phyloP scores from a whole-genome alignment of 2,329 filamentous ascomycete species.

The Alternaria alternata region DNA sequence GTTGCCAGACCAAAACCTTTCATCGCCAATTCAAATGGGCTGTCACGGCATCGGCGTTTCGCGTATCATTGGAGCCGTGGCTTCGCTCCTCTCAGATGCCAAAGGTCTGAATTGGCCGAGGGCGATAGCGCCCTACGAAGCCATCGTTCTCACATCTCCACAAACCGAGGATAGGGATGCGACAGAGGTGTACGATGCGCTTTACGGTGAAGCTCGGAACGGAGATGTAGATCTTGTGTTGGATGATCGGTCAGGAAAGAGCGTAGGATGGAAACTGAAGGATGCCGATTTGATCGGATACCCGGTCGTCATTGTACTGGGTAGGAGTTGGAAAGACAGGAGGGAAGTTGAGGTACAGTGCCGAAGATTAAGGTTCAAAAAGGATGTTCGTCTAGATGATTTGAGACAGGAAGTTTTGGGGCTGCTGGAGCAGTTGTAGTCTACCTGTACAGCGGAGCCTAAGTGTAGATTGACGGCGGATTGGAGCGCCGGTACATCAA shows the following conservation, averaged over 20 bases:
- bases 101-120: conserved; percentile 85
- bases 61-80: conserved; percentile 85
- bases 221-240: conserved; percentile 39
- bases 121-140: conserved; percentile 84
- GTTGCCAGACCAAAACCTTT: conserved; percentile 49
- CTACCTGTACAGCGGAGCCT: background rate
- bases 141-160: conserved; percentile 67
- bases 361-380: conserved; percentile 69
- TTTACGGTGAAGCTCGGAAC: conserved; percentile 46
- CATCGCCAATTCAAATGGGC: conserved; percentile 82
- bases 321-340: conserved; percentile 53
- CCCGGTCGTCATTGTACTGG: conserved; percentile 81
- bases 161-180: conserved; percentile 59
- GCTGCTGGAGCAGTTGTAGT: conserved; percentile 32
- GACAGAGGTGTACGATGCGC: conserved; percentile 68
- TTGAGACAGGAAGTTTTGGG: conserved; percentile 55
- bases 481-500: background rate
- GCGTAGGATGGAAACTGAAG: conserved; percentile 83
- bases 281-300: conserved; percentile 93
- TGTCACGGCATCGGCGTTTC: conserved; percentile 96
- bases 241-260: conserved; percentile 58
- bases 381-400: conserved; percentile 63
- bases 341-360: conserved; percentile 78
- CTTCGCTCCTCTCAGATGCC: conserved; percentile 74
- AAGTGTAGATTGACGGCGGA: background rate